These are phyloP conservation scores for Arthroderma sp. DNA, from an alignment of 2,329 filamentous ascomycete genomes.

Conservation along the genomic window DNA sequence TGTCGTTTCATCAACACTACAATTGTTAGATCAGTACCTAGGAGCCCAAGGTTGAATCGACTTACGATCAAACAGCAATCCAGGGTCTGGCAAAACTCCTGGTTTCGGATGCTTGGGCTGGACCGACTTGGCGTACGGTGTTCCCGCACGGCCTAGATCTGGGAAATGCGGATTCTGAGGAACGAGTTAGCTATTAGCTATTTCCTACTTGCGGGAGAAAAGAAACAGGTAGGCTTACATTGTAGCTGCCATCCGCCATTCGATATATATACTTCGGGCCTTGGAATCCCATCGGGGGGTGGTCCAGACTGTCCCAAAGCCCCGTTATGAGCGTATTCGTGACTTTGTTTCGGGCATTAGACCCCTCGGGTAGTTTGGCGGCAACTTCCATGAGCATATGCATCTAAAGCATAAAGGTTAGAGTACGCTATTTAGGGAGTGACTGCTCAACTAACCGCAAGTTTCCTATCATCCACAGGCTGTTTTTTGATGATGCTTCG, in stretches of 20 bases:
- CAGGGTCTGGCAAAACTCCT: slow-evolving; percentile 14
- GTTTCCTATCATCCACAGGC: too few species aligned
- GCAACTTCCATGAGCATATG: background rate
- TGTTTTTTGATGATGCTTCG: too few species aligned
- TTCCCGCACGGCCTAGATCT: slow-evolving; percentile 16
- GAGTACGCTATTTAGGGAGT: too few species aligned
- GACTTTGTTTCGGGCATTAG: slow-evolving; percentile 14
- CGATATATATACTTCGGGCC: slow-evolving; percentile 21
- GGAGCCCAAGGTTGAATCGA: background rate
- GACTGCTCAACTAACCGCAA: too few species aligned
- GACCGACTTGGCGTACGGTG: slow-evolving; percentile 17
- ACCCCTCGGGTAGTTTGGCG: slow-evolving; percentile 5
- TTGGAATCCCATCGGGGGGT: slow-evolving; percentile 14
- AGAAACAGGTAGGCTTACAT: slow-evolving; percentile 6
- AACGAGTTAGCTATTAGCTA: background rate
- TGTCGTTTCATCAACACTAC: too few species aligned
- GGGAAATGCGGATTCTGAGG: slow-evolving; percentile 14
- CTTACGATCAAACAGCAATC: slow-evolving; percentile 14
- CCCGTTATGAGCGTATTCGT: slow-evolving; percentile 17
- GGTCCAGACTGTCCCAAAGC: slow-evolving; percentile 21
- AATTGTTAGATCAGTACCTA: background rate
- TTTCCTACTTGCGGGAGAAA: background rate
- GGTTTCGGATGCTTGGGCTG: slow-evolving; percentile 11
- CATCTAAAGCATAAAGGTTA: too few species aligned
- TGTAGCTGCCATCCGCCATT: slow-evolving; percentile 18